Base-by-base conservation (phyloP, 2,329 filamentous ascomycete genomes). In the Canariomyces notabilis region DNA sequence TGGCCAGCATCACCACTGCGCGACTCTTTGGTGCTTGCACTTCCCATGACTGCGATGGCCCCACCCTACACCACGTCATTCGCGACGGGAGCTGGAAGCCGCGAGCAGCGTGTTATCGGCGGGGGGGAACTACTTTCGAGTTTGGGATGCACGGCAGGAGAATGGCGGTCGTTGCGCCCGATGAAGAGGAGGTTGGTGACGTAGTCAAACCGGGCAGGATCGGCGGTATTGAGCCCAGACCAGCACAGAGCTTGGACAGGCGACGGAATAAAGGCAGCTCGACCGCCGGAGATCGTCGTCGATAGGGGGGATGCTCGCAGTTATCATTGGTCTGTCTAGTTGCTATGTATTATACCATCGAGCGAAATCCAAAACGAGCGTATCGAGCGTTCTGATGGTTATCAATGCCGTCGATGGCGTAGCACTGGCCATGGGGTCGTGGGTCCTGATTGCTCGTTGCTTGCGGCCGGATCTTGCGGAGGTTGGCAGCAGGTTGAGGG, bases 11-110 rank as follows among this genome's bases (percentile, higher is more conserved):
- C 59, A 34, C 57, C 56, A 20, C 50, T 46, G 26, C 64, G 62
- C 43, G 62, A 58, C 54, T 67, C 65, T 45, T 62, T 67, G 26
- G 64, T 64, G 51, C 54, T 66, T 38, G 54, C 49, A 48, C 67
- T 67, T 37, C 65, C 65, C 65, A 67, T 67, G 46, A 33, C 48
- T 42, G 31, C 37, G 37, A 16, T 18, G 20, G 15, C 18, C 38
- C 23, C 36, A 34, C 33, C n/a, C 21, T 15, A 20, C 35, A 40
- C 31, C 35, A 36, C 33, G 32, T 47, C 37, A 45, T 48, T 47
- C 44, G 42, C 18, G 18, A 31, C 34, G 33, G 44, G 20, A 15
- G 32, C 4, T 18, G 33, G 33, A 33, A 9, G 12, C 37, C 20
- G 18, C 26, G 12, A 29, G 35, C 16, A 33, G 7, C 21, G 35